phyloP scores from a whole-genome alignment of 768 basidiomycete species.

The Coprinopsis sp. region DNA sequence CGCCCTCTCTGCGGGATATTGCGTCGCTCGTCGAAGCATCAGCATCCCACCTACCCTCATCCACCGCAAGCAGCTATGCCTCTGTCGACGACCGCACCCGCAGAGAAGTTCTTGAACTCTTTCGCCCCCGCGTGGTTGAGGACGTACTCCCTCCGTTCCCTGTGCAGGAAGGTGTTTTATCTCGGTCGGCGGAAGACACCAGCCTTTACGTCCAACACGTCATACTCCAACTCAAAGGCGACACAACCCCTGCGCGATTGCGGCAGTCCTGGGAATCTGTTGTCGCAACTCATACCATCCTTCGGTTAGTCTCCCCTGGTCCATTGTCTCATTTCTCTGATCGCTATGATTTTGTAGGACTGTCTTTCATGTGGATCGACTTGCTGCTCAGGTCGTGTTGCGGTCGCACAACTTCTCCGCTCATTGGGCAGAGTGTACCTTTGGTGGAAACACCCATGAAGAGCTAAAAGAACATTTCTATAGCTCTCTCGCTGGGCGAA shows the following conservation, averaged over 20 bases:
- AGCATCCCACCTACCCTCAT: neutral
- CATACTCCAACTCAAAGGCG: constrained; percentile 24
- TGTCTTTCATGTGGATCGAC: constrained; percentile 24
- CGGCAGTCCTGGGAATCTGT: constrained; percentile 31
- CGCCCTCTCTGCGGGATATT: constrained; percentile 22
- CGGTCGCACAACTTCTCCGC: constrained; percentile 3
- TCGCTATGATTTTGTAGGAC: constrained; percentile 17
- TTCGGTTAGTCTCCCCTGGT: constrained; percentile 19
- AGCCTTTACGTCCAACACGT: constrained; percentile 44
- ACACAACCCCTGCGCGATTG: constrained; percentile 19
- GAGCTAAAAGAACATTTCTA: constrained; percentile 21
- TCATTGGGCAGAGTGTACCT: neutral
- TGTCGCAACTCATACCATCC: constrained; percentile 21
- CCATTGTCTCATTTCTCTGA: neutral
- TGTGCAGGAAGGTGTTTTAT: constrained; percentile 44
- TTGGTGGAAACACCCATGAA: neutral
- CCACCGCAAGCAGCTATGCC: neutral
- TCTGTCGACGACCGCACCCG: neutral
- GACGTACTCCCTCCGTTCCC: constrained; percentile 37
- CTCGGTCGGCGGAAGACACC: constrained; percentile 32
- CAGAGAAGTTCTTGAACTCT: constrained; percentile 13
- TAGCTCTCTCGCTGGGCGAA: constrained; percentile 8
- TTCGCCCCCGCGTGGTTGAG: constrained; percentile 18
- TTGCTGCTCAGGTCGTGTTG: constrained; percentile 24
- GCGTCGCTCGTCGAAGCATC: constrained; percentile 11